Evolutionary conservation across 2,329 filamentous ascomycete species (phyloP).

Genomic region (Ascochyta lentis): DNA sequence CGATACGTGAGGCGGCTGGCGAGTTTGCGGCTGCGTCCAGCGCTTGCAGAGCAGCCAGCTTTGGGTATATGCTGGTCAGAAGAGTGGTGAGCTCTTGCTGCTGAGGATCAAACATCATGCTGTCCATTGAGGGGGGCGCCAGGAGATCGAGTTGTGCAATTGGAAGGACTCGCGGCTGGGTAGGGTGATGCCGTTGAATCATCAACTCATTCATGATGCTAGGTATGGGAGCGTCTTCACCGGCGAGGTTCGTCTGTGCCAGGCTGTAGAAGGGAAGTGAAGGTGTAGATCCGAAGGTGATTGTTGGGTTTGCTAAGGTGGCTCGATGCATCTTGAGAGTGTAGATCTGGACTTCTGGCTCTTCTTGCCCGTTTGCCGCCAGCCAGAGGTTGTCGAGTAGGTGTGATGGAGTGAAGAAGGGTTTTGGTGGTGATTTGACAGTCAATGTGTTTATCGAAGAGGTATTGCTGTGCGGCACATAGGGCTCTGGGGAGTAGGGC

Average conservation of each 20-base stretch:
- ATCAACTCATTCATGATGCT: constrained; percentile 51
- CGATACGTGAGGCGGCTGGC: constrained; percentile 58
- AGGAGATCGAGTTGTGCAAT: constrained; percentile 49
- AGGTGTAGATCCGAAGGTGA: constrained; percentile 71
- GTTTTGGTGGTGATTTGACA: constrained; percentile 31
- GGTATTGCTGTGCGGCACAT: constrained; percentile 47
- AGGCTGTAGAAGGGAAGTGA: constrained; percentile 75
- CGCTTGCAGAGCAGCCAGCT: constrained; percentile 55
- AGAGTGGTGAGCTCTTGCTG: constrained; percentile 42
- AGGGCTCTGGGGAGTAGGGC: constrained; percentile 64
- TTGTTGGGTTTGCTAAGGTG: constrained; percentile 49
- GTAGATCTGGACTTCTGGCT: constrained; percentile 45
- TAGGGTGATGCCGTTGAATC: constrained; percentile 50
- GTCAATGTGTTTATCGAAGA: constrained; percentile 33
- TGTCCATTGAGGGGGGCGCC: constrained; percentile 45
- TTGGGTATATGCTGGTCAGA: constrained; percentile 55
- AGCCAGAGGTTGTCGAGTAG: constrained; percentile 72
- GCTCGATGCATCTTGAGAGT: constrained; percentile 54
- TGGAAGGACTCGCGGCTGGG: constrained; percentile 47
- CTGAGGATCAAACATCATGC: constrained; percentile 33
- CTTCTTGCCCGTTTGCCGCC: constrained; percentile 71
- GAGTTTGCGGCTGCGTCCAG: constrained; percentile 55
- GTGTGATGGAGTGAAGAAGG: constrained; percentile 59
- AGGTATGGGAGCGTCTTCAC: constrained; percentile 59
- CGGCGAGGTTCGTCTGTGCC: constrained; percentile 60